phyloP scores from a whole-genome alignment of 106 monocot species.

The Vanilla planifolia region DNA sequence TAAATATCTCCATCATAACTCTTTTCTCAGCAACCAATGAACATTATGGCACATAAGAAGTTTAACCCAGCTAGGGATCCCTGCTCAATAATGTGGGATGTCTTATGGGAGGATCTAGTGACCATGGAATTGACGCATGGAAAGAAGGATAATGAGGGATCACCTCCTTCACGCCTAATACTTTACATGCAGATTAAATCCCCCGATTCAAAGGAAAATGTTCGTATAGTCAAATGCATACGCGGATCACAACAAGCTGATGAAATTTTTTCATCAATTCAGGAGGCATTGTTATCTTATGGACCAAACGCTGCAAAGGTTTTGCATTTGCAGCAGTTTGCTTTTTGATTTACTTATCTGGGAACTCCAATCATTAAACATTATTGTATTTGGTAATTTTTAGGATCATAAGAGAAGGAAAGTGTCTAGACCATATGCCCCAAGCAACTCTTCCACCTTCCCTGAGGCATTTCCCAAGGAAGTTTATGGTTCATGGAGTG shows the following conservation, averaged over 20 bases:
- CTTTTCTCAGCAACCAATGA: conserved; percentile 61
- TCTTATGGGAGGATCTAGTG: conserved; percentile 63
- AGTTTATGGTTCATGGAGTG: conserved; percentile 26
- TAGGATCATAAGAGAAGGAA: conserved; percentile 50
- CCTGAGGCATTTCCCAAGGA: conserved; percentile 47
- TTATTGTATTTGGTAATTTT: background rate
- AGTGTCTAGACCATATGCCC: conserved; percentile 69
- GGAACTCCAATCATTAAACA: background rate
- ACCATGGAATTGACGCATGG: conserved; percentile 79
- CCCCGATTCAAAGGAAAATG: conserved; percentile 45
- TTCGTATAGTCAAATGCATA: conserved; percentile 60
- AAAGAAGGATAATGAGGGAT: conserved; percentile 58
- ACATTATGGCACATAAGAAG: conserved; percentile 64
- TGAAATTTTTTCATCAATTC: conserved; percentile 61
- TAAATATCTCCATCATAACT: background rate
- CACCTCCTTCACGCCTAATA: conserved; percentile 62
- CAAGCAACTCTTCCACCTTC: conserved; percentile 14
- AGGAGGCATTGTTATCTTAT: conserved; percentile 50
- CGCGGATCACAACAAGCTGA: conserved; percentile 51
- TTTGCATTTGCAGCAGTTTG: conserved; percentile 4
- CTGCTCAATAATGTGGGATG: conserved; percentile 89
- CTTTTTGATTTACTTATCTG: background rate
- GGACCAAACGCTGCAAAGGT: conserved; percentile 75
- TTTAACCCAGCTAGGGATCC: conserved; percentile 91
- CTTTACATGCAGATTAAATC: conserved; percentile 56